These are phyloP conservation scores for Trypanosoma lewisi DNA, from an alignment of 208 protist genomes.

Conservation along the genomic window DNA sequence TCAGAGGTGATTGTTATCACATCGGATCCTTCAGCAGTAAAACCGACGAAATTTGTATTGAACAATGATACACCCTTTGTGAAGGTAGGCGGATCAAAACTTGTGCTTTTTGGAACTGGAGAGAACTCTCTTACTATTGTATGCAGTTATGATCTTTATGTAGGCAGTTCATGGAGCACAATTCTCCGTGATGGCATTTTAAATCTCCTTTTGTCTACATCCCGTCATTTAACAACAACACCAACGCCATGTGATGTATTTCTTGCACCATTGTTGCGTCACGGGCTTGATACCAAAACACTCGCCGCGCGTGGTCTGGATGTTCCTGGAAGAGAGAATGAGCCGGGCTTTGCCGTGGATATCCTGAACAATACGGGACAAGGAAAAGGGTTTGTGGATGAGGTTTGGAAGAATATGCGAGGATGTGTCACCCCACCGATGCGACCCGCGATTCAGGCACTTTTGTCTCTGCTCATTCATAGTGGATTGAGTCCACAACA, in stretches of 20 bases:
- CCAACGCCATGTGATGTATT: constrained; percentile 29
- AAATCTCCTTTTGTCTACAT: constrained; percentile 44
- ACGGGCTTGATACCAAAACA: constrained; percentile 55
- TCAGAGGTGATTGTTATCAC: constrained; percentile 38
- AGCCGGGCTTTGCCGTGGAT: constrained; percentile 34
- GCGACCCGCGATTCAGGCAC: constrained; percentile 75
- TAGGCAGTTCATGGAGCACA: constrained; percentile 37
- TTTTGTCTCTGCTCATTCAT: constrained; percentile 82
- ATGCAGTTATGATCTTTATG: constrained; percentile 61
- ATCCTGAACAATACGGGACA: constrained; percentile 59
- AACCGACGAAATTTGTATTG: constrained; percentile 40
- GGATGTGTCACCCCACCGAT: constrained; percentile 70
- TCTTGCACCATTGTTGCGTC: constrained; percentile 57
- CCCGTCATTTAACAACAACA: constrained; percentile 37
- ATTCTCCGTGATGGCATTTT: constrained; percentile 54
- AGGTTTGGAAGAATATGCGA: constrained; percentile 66
- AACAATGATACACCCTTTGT: constrained; percentile 42
- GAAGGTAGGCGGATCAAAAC: constrained; percentile 47
- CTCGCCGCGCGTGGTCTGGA: constrained; percentile 50
- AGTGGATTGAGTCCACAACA: constrained; percentile 57
- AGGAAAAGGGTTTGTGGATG: constrained; percentile 64
- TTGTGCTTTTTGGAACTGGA: constrained; percentile 67
- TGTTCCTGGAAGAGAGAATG: constrained; percentile 31
- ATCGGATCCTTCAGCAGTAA: constrained; percentile 26
- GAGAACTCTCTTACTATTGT: constrained; percentile 72